These are phyloP conservation scores for Byssoonygena ceratinophila DNA, from an alignment of 2,329 filamentous ascomycete genomes.

Conservation along the genomic window DNA sequence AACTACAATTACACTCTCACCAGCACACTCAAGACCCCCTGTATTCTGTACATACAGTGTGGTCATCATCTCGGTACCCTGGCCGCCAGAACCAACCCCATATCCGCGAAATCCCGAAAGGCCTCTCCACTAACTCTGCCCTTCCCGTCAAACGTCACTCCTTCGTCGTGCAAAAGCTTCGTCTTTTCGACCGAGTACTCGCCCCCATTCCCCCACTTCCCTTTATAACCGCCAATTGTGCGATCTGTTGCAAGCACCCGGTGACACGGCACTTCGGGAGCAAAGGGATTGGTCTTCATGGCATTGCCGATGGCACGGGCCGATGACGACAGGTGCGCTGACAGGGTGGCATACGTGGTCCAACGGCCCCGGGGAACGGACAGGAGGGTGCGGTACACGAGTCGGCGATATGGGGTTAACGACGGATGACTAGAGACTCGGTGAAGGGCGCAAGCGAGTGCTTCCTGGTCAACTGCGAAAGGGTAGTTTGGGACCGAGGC, in stretches of 20 bases:
- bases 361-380: slow-evolving; percentile 66
- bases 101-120: slow-evolving; percentile 27
- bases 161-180: slow-evolving; percentile 34
- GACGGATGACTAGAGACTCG: slow-evolving; percentile 36
- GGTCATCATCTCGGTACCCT: background rate
- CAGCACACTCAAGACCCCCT: background rate
- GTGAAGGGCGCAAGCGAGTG: slow-evolving; percentile 25
- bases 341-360: slow-evolving; percentile 66
- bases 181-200: slow-evolving; percentile 35
- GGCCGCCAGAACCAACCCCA: slow-evolving; percentile 10
- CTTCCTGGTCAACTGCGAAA: slow-evolving; percentile 5
- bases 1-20: too few species aligned
- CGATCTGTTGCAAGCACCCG: slow-evolving; percentile 65
- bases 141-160: slow-evolving; percentile 36
- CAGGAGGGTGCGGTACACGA: slow-evolving; percentile 60
- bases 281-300: slow-evolving; percentile 67
- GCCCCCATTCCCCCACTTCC: slow-evolving; percentile 40
- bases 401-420: slow-evolving; percentile 42
- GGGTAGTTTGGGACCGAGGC: slow-evolving; percentile 1
- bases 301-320: slow-evolving; percentile 70
- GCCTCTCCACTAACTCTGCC: slow-evolving; percentile 31
- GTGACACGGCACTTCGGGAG: slow-evolving; percentile 71
- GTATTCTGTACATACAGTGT: background rate
- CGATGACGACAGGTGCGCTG: slow-evolving; percentile 57
- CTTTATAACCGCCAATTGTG: slow-evolving; percentile 44